Conservation (phyloP, 108 stramenopile genomes). For the Parmales sp. region DNA sequence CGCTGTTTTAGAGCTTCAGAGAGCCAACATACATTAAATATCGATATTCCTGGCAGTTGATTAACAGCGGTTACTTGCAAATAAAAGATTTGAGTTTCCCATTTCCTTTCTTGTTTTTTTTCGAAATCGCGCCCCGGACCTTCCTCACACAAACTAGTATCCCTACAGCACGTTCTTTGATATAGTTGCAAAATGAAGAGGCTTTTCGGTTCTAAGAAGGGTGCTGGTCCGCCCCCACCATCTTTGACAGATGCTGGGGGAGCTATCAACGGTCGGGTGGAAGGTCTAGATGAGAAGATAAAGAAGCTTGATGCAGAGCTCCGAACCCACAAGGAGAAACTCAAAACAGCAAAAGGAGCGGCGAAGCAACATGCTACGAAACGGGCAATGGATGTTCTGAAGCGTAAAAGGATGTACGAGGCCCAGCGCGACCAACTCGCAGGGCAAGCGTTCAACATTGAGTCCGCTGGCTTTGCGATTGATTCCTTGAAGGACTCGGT, state of each 20-base stretch:
- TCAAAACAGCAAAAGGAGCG: conserved; percentile 61
- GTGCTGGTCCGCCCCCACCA: conserved; percentile 52
- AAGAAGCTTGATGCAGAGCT: conserved; percentile 61
- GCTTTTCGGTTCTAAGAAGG: conserved; percentile 78
- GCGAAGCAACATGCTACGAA: conserved; percentile 66
- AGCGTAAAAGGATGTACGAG: conserved; percentile 95
- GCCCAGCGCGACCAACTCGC: conserved; percentile 85
- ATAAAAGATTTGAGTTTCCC: too few species aligned
- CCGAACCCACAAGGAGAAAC: conserved; percentile 64
- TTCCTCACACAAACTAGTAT: too few species aligned
- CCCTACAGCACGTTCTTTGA: too few species aligned
- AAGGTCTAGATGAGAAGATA: conserved; percentile 58
- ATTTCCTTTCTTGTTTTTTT: too few species aligned
- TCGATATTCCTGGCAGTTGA: too few species aligned
- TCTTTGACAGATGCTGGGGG: conserved; percentile 58
- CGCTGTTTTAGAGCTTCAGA: too few species aligned
- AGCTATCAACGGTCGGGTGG: conserved; percentile 48
- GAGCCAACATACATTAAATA: too few species aligned
- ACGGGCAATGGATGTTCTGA: conserved; percentile 82
- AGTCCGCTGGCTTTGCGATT: conserved; percentile 86
- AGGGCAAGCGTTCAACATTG: conserved; percentile 92
- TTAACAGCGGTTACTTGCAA: too few species aligned
- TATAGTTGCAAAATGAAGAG: conserved; percentile 78
- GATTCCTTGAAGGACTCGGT: conserved; percentile 88
- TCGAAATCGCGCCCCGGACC: too few species aligned